Conservation (phyloP, 2,329 filamentous ascomycete genomes). For the Conoideocrella luteorostrata region DNA sequence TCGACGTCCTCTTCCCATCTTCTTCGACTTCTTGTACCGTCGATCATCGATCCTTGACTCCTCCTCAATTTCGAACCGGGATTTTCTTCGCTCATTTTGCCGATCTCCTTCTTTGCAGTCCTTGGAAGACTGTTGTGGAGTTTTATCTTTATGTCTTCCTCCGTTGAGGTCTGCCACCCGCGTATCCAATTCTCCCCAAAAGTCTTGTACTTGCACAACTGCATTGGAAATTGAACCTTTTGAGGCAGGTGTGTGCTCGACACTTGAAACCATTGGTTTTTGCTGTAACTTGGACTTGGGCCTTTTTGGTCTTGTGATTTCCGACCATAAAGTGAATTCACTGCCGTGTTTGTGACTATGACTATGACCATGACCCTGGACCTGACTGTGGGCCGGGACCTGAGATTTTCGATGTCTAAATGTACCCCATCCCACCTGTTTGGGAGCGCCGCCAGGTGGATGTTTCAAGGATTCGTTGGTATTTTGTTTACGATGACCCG, state of each 20-base stretch:
- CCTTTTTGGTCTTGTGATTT: constrained; percentile 11
- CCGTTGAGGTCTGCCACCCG: constrained; percentile 13
- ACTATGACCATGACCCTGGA: constrained; percentile 6
- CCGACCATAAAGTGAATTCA: constrained; percentile 12
- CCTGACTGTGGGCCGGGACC: constrained; percentile 1
- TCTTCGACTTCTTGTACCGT: constrained; percentile 20
- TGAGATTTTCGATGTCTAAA: constrained; percentile 16
- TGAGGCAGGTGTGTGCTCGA: neutral
- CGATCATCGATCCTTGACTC: constrained; percentile 12
- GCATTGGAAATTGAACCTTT: neutral
- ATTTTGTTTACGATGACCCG: neutral
- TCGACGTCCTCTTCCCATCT: constrained; percentile 12
- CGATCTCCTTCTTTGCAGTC: constrained; percentile 9
- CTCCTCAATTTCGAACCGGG: constrained; percentile 24
- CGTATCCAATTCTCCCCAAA: constrained; percentile 20
- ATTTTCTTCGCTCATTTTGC: constrained; percentile 19
- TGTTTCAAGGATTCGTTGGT: constrained; percentile 2
- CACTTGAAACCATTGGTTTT: neutral
- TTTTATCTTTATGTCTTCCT: constrained; percentile 4
- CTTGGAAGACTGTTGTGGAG: neutral
- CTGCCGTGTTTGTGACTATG: constrained; percentile 11
- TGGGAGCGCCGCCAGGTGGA: constrained; percentile 7
- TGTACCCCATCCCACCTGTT: constrained; percentile 15
- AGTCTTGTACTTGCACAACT: constrained; percentile 11
- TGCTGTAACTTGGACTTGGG: neutral